Percentiles rank a stretch among this genome's conserved stretches.
phyloP scores from a whole-genome alignment of 176 grass and related monocot species.

The Puya raimondii region DNA sequence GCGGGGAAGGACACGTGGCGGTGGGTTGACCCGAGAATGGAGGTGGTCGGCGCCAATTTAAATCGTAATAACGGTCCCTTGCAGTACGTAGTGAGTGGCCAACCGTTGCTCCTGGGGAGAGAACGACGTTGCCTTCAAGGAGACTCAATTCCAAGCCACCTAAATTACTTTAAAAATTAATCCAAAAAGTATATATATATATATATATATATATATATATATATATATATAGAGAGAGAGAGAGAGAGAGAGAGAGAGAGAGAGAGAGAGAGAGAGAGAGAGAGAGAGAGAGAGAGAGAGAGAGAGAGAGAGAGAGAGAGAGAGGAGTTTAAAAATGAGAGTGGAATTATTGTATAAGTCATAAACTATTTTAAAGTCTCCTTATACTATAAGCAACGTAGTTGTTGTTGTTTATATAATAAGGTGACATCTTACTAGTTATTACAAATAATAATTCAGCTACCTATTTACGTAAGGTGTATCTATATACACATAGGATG shows the following conservation, averaged over 20 bases:
- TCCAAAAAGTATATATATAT: background rate
- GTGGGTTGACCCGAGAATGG: background rate
- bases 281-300: no score
- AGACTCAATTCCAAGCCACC: slow-evolving; percentile 7
- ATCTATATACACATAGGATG: no score
- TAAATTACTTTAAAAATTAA: background rate
- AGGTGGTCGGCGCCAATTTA: background rate
- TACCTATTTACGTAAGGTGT: no score
- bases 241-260: background rate
- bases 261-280: no score
- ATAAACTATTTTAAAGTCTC: no score
- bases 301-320: no score
- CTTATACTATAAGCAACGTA: no score
- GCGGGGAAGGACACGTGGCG: slow-evolving; percentile 1
- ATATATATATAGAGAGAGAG: background rate
- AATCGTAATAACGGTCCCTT: background rate
- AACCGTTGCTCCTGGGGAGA: background rate
- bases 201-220: background rate
- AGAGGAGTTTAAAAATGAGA: no score
- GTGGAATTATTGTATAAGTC: no score
- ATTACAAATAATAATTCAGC: no score
- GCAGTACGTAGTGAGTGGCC: background rate
- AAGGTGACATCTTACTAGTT: no score
- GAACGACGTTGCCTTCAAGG: slow-evolving; percentile 8
- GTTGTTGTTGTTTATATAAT: no score